Percentiles rank a stretch among this genome's conserved stretches.
Conservation (phyloP, 805 yeast species). For the Blastobotrys chiropterorum region DNA sequence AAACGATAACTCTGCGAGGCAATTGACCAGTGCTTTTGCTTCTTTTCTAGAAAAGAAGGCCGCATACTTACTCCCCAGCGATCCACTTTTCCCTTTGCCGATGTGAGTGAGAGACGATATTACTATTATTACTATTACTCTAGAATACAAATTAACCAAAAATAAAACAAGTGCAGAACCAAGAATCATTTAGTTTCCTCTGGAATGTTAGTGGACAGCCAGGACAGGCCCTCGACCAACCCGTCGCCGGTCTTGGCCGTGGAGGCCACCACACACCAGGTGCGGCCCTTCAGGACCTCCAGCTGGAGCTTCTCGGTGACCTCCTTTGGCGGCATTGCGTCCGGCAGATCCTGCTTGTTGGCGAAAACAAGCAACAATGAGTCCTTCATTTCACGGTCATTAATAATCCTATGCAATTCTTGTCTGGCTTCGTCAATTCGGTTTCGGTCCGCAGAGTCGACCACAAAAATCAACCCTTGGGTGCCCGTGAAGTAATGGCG, state of each 20-base stretch:
- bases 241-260: slow-evolving; percentile 90
- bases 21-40: no score
- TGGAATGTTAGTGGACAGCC: slow-evolving; percentile 65
- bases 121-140: neutral
- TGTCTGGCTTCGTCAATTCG: slow-evolving; percentile 72
- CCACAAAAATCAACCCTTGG: slow-evolving; percentile 83
- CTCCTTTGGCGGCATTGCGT: slow-evolving; percentile 71
- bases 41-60: no score
- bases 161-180: neutral
- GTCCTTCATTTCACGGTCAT: slow-evolving; percentile 76
- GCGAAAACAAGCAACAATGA: slow-evolving; percentile 81
- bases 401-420: slow-evolving; percentile 70
- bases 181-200: slow-evolving; percentile 21
- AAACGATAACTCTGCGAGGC: no score
- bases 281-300: slow-evolving; percentile 55
- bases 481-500: slow-evolving; percentile 93
- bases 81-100: no score
- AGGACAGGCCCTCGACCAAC: slow-evolving; percentile 75
- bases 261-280: slow-evolving; percentile 90
- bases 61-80: no score
- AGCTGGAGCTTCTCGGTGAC: slow-evolving; percentile 67
- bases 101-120: neutral
- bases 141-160: neutral
- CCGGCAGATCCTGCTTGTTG: slow-evolving; percentile 75
- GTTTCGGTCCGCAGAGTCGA: slow-evolving; percentile 69